Percentiles rank a stretch among this genome's conserved stretches.
Evolutionary conservation across 192 early-diverging fungal genomes (phyloP).

Genomic region (Coemansia erecta): DNA sequence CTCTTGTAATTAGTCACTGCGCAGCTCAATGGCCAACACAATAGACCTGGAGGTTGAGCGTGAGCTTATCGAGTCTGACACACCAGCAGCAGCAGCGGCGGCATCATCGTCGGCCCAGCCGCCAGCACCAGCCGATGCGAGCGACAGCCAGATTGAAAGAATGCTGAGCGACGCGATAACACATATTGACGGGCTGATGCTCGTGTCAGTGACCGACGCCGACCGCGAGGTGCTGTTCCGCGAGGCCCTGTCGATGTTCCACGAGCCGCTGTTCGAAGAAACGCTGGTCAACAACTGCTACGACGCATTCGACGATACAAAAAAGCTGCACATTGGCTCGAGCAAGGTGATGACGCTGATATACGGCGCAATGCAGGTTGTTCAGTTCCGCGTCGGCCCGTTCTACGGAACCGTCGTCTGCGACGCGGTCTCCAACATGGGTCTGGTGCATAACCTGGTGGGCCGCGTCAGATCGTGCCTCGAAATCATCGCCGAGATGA

Average conservation of each 20-base stretch:
- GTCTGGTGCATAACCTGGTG: constrained; percentile 44
- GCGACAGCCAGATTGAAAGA: constrained; percentile 40
- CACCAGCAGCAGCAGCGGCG: constrained; percentile 9
- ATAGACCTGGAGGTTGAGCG: constrained; percentile 39
- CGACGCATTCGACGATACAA: constrained; percentile 50
- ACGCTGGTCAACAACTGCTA: constrained; percentile 49
- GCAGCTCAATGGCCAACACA: no score
- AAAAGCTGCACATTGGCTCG: constrained; percentile 39
- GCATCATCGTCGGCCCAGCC: no score
- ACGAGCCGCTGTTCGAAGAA: constrained; percentile 48
- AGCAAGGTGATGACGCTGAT: constrained; percentile 40
- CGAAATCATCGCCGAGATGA: constrained; percentile 27
- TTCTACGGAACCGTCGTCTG: constrained; percentile 52
- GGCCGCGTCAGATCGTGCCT: constrained; percentile 39
- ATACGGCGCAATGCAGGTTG: constrained; percentile 42
- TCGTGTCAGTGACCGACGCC: constrained; percentile 39
- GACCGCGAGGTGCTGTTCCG: constrained; percentile 35
- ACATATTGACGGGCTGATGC: constrained; percentile 44
- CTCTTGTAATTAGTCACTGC: background rate
- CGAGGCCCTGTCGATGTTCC: constrained; percentile 43
- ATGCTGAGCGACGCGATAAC: constrained; percentile 44
- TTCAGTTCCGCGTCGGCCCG: constrained; percentile 50
- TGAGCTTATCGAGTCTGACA: constrained; percentile 17
- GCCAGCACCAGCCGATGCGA: background rate
- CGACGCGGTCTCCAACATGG: constrained; percentile 42